Evolutionary conservation across 441 rosid species (phyloP).

Genomic region (Populus tomentosa): DNA sequence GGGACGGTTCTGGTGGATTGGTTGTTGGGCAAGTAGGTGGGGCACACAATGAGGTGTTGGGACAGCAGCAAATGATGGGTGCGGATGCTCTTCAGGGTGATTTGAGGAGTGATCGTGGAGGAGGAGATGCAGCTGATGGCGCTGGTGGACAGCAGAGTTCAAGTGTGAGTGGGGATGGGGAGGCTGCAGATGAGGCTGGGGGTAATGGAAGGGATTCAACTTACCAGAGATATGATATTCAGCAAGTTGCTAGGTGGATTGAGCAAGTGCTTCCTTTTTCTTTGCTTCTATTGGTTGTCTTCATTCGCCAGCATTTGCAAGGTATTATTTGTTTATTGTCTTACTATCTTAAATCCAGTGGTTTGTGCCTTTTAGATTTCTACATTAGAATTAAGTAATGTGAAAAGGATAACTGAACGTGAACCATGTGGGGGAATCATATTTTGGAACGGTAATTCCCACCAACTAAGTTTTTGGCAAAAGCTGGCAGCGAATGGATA

Average conservation of each 20-base stretch:
- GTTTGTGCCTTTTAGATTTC: not conserved
- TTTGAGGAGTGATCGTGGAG: constrained; percentile 37
- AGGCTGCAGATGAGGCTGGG: constrained; percentile 35
- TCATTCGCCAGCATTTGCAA: constrained; percentile 82
- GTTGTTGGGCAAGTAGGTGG: constrained; percentile 47
- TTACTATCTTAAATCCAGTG: not conserved
- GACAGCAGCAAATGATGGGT: constrained; percentile 30
- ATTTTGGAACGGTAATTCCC: not conserved
- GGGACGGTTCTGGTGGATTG: constrained; percentile 46
- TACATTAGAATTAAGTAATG: not conserved
- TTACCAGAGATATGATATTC: constrained; percentile 76
- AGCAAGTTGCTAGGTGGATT: constrained; percentile 80
- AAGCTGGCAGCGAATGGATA: not conserved
- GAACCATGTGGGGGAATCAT: not conserved
- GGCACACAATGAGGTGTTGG: constrained; percentile 39
- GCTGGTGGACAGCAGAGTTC: constrained; percentile 39
- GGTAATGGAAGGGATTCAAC: constrained; percentile 59
- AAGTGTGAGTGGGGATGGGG: constrained; percentile 38
- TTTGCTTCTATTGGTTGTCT: constrained; percentile 68
- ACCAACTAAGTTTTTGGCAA: not conserved
- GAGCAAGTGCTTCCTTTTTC: constrained; percentile 80
- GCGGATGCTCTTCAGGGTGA: constrained; percentile 36
- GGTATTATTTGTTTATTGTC: constrained; percentile 37
- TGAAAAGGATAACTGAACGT: not conserved
- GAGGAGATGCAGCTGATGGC: constrained; percentile 41